These are phyloP conservation scores for Colletotrichum destructivum DNA, from an alignment of 2,329 filamentous ascomycete species.

Conservation along the genomic window DNA sequence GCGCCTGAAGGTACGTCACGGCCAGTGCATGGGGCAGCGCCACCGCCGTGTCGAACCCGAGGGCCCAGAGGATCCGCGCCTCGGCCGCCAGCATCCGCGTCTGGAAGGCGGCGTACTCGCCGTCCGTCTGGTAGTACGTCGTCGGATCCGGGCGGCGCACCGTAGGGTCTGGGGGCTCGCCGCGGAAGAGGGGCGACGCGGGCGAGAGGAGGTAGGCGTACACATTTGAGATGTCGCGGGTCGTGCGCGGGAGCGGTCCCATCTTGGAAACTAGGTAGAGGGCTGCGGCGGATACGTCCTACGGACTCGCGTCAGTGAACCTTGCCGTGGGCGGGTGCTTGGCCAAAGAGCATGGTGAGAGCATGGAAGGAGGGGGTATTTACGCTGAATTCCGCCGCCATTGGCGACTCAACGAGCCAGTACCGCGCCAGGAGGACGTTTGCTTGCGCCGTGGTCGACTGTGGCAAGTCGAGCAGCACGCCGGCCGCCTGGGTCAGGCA, in stretches of 20 bases:
- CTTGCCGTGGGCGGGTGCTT: not conserved
- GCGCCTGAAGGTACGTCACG: slow-evolving; percentile 92
- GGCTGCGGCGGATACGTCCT: slow-evolving; percentile 87
- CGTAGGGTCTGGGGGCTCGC: slow-evolving; percentile 46
- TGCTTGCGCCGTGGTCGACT: slow-evolving; percentile 88
- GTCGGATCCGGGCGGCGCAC: slow-evolving; percentile 59
- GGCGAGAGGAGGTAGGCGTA: slow-evolving; percentile 84
- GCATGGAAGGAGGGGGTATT: slow-evolving; percentile 39
- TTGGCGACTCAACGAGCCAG: slow-evolving; percentile 75
- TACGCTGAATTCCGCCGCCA: slow-evolving; percentile 72
- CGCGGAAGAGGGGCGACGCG: slow-evolving; percentile 68
- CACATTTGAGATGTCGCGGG: slow-evolving; percentile 86
- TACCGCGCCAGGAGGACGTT: slow-evolving; percentile 87
- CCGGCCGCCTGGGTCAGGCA: slow-evolving; percentile 84
- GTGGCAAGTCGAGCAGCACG: slow-evolving; percentile 85
- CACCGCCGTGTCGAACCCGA: slow-evolving; percentile 86
- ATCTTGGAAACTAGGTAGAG: slow-evolving; percentile 89
- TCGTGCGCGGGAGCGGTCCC: slow-evolving; percentile 81
- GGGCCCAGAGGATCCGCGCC: slow-evolving; percentile 79
- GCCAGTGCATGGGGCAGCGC: slow-evolving; percentile 88
- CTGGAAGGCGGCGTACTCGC: slow-evolving; percentile 77
- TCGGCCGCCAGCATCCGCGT: slow-evolving; percentile 80
- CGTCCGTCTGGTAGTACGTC: slow-evolving; percentile 80
- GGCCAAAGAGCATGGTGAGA: too few species aligned
- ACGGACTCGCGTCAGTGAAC: slow-evolving; percentile 21